A percentile compares a stretch with the other conserved stretches of the same genome.
These are phyloP conservation scores for Lipomyces anomalus DNA, from an alignment of 805 yeast species.

Conservation along the genomic window DNA sequence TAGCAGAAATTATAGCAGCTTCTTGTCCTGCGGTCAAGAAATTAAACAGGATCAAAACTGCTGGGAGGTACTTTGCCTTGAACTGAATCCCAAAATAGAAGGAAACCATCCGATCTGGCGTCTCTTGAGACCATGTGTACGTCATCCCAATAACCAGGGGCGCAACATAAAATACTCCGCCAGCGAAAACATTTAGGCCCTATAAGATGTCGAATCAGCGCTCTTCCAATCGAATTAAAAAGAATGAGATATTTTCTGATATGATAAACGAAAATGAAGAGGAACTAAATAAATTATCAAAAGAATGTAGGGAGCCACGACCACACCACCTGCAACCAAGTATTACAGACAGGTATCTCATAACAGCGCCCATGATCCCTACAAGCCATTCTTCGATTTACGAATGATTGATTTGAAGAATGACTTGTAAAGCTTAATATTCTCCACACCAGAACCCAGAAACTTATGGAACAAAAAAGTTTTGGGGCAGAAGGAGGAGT, in stretches of 20 bases:
- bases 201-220: constrained; percentile 1
- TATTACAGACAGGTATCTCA: constrained; percentile 16
- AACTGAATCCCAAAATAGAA: constrained; percentile 31
- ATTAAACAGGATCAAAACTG: constrained; percentile 29
- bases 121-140: constrained; percentile 38
- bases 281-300: neutral
- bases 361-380: constrained; percentile 24
- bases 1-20: constrained; percentile 25
- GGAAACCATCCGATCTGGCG: constrained; percentile 28
- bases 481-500: constrained; percentile 36
- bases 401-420: constrained; percentile 23
- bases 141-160: constrained; percentile 33
- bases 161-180: constrained; percentile 26
- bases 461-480: constrained; percentile 26
- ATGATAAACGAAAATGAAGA: neutral
- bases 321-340: constrained; percentile 19
- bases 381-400: constrained; percentile 6
- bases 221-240: neutral
- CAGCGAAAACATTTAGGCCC: constrained; percentile 18
- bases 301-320: constrained; percentile 24
- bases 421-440: constrained; percentile 27
- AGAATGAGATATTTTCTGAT: neutral
- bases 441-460: constrained; percentile 34
- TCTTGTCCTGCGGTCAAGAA: constrained; percentile 29
- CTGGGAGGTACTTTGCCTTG: constrained; percentile 33